These are phyloP conservation scores for Leucoagaricus sp. DNA, from an alignment of 1,284 basidiomycete species.

Conservation along the genomic window DNA sequence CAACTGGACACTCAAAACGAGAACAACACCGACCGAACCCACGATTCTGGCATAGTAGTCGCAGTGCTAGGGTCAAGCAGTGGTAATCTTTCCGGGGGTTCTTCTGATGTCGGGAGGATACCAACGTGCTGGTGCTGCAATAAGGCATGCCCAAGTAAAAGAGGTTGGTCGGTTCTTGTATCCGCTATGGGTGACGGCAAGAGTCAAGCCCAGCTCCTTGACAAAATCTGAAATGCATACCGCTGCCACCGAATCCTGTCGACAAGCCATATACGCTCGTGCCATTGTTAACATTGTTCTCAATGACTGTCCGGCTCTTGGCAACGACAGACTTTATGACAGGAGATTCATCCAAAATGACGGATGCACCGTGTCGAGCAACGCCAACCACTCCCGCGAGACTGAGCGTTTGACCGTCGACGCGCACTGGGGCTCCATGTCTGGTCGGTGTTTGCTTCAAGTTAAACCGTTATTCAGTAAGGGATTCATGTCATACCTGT, in stretches of 20 bases:
- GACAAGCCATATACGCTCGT: slow-evolving; percentile 80
- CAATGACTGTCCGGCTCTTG: slow-evolving; percentile 62
- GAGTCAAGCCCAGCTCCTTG: slow-evolving; percentile 27
- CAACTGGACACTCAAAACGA: not conserved
- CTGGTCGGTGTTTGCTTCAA: slow-evolving; percentile 18
- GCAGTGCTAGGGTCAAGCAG: slow-evolving; percentile 58
- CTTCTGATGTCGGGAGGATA: slow-evolving; percentile 53
- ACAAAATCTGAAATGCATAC: slow-evolving; percentile 50
- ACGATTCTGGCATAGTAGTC: slow-evolving; percentile 76
- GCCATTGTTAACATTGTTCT: slow-evolving; percentile 65
- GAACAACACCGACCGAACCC: slow-evolving; percentile 55
- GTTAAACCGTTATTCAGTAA: too few relatives aligned
- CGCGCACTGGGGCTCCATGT: slow-evolving; percentile 55
- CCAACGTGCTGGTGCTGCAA: slow-evolving; percentile 80
- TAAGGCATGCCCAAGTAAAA: slow-evolving; percentile 67
- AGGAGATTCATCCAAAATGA: slow-evolving; percentile 52
- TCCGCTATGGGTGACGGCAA: slow-evolving; percentile 37
- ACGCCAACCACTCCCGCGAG: slow-evolving; percentile 72
- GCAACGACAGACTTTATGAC: slow-evolving; percentile 53
- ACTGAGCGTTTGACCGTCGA: slow-evolving; percentile 72
- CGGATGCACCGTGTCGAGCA: slow-evolving; percentile 59
- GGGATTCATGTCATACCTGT: slow-evolving; percentile 11
- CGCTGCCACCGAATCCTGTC: slow-evolving; percentile 80
- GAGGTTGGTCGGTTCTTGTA: slow-evolving; percentile 49
- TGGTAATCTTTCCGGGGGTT: slow-evolving; percentile 44